Percentiles rank a stretch among this genome's conserved stretches.
Conservation (phyloP, 176 grass and related monocot genomes). For the Tuctoria greenei region DNA sequence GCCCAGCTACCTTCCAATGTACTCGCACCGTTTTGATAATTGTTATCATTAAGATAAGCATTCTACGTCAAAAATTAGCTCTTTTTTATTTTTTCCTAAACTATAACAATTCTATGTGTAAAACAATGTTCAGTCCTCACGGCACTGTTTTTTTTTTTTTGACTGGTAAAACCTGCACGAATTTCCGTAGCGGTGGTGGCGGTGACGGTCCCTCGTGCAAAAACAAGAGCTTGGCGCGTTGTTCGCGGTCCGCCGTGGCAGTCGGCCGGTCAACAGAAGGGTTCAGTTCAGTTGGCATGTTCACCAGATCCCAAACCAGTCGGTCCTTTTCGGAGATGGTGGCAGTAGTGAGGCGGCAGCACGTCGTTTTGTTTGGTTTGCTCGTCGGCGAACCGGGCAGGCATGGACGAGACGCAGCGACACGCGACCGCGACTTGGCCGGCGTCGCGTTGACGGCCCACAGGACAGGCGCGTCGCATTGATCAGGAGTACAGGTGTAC, state of each 20-base stretch:
- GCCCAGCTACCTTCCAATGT: too few relatives aligned
- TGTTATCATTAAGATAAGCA: too few relatives aligned
- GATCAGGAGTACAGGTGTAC: too few relatives aligned
- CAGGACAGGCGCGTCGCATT: neutral
- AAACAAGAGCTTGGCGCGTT: neutral
- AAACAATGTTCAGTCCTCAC: neutral
- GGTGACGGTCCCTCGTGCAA: neutral
- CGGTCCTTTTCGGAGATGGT: neutral
- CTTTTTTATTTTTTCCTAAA: too few relatives aligned
- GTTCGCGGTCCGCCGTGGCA: too few relatives aligned
- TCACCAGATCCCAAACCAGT: neutral
- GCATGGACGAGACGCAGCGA: neutral
- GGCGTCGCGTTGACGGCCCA: neutral
- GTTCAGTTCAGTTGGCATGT: slow-evolving; percentile 1
- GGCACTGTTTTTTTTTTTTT: neutral
- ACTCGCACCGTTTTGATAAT: too few relatives aligned
- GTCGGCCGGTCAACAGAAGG: neutral
- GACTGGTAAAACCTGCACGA: neutral
- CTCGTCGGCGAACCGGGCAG: neutral
- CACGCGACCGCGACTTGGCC: slow-evolving; percentile 16
- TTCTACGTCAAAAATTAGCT: too few relatives aligned
- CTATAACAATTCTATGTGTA: neutral
- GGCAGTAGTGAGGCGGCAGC: neutral
- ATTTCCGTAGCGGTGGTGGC: neutral
- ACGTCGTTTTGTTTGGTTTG: neutral